Base-by-base conservation (phyloP, 78 protist species). In the Ministeria vibrans region DNA sequence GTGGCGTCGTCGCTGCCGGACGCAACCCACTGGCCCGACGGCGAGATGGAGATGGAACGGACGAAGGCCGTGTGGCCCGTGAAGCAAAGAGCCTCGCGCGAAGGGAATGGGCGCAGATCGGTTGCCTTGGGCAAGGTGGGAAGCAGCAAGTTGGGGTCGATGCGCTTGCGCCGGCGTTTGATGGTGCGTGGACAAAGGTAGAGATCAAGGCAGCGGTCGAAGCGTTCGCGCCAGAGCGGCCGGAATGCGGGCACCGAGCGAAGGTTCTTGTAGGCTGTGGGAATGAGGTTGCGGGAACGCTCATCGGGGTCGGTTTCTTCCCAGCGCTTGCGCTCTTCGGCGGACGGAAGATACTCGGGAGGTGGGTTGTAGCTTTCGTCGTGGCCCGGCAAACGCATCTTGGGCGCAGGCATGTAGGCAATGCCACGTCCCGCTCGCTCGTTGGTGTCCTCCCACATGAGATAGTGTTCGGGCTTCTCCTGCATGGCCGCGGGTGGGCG, bases 81-180 rank as follows among this genome's bases (percentile, higher is more conserved):
- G 46, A 39, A 11, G 5, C 18, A 28, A 38, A 90, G 0, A 41
- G 75, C 9, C 27, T 61, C 74, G 11, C 34, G 46, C 2, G 94
- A 84, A 11, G 99, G 99, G 93, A 83, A 97, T 23, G 99, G 99
- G 39, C 88, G 85, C 43, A 97, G 94, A 30, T 94, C 97, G 42
- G 83, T 81, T 34, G 96, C 95, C 49, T 83, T 75, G 38, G 99
- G 99, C 38, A 96, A 86, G 25, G 84, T 75, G 7, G 99, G 99
- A 13, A 93, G 43, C n/a, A 86, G 86, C 28, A 43, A 0, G 43
- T 83, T 80, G 38, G 92, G 90, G 78, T 85, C 83, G 36, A 86
- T 64, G 66, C 78, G 23, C 61, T 61, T 71, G 36, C 76, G 7
- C 20, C 20, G 6, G 43, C 34, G 20, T 36, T 79, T 87, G 30